Evolutionary conservation across 176 grass and related monocot species (phyloP).

Genomic region (Cocos nucifera): DNA sequence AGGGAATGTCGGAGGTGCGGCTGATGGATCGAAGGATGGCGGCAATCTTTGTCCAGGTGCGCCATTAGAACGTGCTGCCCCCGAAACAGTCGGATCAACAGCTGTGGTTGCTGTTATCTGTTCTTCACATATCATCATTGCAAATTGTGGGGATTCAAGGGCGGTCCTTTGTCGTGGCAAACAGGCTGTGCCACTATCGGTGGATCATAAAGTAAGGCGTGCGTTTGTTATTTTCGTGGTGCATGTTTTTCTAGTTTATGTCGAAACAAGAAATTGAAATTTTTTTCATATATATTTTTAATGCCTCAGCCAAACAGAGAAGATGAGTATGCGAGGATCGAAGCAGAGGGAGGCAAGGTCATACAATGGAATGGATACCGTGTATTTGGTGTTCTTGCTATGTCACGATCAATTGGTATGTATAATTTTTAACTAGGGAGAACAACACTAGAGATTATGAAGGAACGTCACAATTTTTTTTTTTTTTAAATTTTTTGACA

Average conservation of each 20-base stretch:
- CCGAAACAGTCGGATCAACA: conserved; percentile 45
- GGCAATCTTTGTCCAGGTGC: not conserved
- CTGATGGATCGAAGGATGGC: not conserved
- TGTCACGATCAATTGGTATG: conserved; percentile 96
- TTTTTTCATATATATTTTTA: not conserved
- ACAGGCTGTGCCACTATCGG: conserved; percentile 35
- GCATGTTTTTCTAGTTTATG: too few relatives aligned
- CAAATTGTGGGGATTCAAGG: conserved; percentile 64
- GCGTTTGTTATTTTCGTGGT: not conserved
- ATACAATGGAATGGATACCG: conserved; percentile 99
- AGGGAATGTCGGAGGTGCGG: not conserved
- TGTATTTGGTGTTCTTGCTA: conserved; percentile 95
- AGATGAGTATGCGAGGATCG: conserved; percentile 90
- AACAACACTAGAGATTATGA: too few relatives aligned
- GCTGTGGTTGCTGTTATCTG: conserved; percentile 52
- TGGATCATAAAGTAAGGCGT: conserved; percentile 54
- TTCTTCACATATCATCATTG: conserved; percentile 58
- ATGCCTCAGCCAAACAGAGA: conserved; percentile 80
- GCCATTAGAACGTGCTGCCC: conserved; percentile 15
- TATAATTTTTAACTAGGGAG: not conserved
- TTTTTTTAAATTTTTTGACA: too few relatives aligned
- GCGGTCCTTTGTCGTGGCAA: conserved; percentile 61
- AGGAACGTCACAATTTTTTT: too few relatives aligned
- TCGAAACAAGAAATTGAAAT: not conserved
- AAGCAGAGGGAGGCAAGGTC: conserved; percentile 77